Percentiles rank a stretch among this genome's conserved stretches.
Evolutionary conservation across 306 rosid genomes (phyloP).

Genomic region (Phaseolus lunatus): DNA sequence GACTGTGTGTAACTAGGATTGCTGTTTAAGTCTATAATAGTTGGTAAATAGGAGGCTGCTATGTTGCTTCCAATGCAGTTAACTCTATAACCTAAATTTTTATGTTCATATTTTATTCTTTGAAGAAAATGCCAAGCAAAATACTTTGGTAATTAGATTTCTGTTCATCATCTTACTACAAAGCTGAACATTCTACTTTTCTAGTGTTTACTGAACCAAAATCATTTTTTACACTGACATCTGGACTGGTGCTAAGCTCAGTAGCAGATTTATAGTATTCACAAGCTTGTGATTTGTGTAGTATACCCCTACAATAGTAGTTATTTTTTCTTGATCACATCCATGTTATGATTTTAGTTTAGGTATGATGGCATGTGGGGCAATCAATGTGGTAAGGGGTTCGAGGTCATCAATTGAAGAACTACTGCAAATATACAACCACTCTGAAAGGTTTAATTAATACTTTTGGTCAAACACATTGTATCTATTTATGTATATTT

Average conservation of each 20-base stretch:
- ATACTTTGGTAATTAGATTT: neutral
- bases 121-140: conserved; percentile 9
- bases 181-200: conserved; percentile 21
- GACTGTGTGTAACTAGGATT: neutral
- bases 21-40: neutral
- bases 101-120: neutral
- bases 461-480: conserved; percentile 8
- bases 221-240: neutral
- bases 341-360: conserved; percentile 47
- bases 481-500: neutral
- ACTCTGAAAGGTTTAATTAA: conserved; percentile 80
- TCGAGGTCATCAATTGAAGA: conserved; percentile 91
- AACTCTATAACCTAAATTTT: conserved; percentile 2
- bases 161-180: neutral
- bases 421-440: conserved; percentile 78
- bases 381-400: conserved; percentile 94
- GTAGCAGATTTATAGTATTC: conserved; percentile 4
- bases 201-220: conserved; percentile 12
- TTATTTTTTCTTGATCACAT: conserved; percentile 35
- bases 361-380: conserved; percentile 97
- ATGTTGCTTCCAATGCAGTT: conserved; percentile 36
- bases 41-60: conserved; percentile 17
- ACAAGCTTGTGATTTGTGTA: conserved; percentile 11
- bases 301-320: neutral
- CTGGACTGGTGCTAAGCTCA: neutral